A percentile compares a stretch with the other conserved stretches of the same genome.
Conservation (phyloP, 2,329 filamentous ascomycete genomes). For the Paracoccidioides lutzii region DNA sequence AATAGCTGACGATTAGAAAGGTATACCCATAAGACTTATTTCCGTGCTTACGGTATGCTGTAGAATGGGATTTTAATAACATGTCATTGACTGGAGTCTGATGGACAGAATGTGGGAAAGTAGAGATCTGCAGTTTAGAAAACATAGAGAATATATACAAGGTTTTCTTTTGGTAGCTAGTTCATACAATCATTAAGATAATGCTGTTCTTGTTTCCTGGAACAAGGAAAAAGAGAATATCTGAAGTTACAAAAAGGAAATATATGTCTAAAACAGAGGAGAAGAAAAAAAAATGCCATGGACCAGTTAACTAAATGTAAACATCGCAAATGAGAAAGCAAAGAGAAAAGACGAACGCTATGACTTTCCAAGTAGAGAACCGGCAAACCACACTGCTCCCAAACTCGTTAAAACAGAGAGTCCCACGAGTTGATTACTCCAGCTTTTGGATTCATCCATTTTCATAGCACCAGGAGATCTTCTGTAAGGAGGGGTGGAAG, state of each 20-base stretch:
- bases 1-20: too few relatives aligned
- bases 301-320: neutral
- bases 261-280: neutral
- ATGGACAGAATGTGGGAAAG: too few relatives aligned
- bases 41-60: too few relatives aligned
- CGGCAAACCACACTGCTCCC: constrained; percentile 18
- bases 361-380: constrained; percentile 6
- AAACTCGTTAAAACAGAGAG: constrained; percentile 17
- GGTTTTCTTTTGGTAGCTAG: too few relatives aligned
- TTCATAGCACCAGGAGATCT: constrained; percentile 10
- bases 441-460: constrained; percentile 14
- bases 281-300: neutral
- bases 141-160: too few relatives aligned
- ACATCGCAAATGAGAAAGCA: neutral
- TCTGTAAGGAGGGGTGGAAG: neutral
- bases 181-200: too few relatives aligned
- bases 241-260: neutral
- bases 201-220: too few relatives aligned
- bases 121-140: too few relatives aligned
- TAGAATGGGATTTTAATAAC: too few relatives aligned
- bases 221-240: neutral
- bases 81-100: too few relatives aligned
- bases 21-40: too few relatives aligned
- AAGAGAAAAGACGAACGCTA: neutral
- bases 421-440: constrained; percentile 16